A percentile compares a stretch with the other conserved stretches of the same genome.
Conservation (phyloP, 2,329 filamentous ascomycete genomes). For the Hypoxylon sp. region DNA sequence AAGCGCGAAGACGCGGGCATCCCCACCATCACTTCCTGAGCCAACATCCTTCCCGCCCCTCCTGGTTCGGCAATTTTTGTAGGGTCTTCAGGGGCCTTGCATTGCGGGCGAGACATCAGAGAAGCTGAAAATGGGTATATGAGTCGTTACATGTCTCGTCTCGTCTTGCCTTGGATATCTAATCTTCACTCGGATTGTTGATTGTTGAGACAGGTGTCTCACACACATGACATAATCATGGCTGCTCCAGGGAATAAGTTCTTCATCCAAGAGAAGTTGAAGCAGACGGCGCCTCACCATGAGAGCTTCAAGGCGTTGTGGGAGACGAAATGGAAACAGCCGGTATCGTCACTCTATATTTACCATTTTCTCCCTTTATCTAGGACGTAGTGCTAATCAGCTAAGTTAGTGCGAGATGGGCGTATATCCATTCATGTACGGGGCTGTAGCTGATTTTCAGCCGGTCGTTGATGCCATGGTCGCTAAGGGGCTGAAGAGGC, state of each 20-base stretch:
- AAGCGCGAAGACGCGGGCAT: constrained; percentile 36
- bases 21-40: constrained; percentile 27
- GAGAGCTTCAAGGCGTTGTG: constrained; percentile 51
- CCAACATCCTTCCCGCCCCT: constrained; percentile 3
- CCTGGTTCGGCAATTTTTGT: constrained; percentile 9
- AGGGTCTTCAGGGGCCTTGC: neutral
- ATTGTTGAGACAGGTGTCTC: neutral
- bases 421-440: constrained; percentile 58
- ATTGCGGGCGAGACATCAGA: neutral
- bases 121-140: neutral
- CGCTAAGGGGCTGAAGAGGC: constrained; percentile 44
- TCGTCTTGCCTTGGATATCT: neutral
- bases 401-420: constrained; percentile 51
- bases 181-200: too few relatives aligned
- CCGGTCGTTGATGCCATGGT: constrained; percentile 53
- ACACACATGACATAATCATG: constrained; percentile 35
- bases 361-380: too few relatives aligned
- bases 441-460: constrained; percentile 53
- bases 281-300: constrained; percentile 46
- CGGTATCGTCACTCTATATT: constrained; percentile 30
- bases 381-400: constrained; percentile 9
- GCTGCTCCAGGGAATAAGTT: constrained; percentile 49
- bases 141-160: neutral
- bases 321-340: constrained; percentile 53
- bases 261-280: constrained; percentile 51